phyloP scores from a whole-genome alignment of 2,329 filamentous ascomycete species.

The Fusarium sp. region DNA sequence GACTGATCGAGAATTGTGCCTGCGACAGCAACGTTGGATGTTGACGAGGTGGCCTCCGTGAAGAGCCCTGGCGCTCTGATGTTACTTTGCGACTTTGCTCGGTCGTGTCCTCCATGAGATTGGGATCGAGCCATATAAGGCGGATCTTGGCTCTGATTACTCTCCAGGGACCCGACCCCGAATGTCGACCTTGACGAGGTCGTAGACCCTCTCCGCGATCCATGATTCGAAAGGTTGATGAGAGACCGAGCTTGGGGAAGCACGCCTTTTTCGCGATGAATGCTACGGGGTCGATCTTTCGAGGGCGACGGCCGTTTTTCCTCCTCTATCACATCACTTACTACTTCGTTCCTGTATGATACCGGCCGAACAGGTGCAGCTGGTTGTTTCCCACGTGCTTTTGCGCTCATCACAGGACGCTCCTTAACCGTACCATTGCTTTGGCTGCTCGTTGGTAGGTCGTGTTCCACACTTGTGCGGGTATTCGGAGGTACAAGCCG shows the following conservation, averaged over 20 bases:
- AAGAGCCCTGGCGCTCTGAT: constrained; percentile 46
- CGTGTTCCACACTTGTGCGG: constrained; percentile 39
- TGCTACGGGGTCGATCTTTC: constrained; percentile 21
- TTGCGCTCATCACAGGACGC: constrained; percentile 52
- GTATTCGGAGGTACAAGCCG: constrained; percentile 44
- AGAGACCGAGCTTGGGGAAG: constrained; percentile 42
- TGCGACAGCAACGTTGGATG: constrained; percentile 55
- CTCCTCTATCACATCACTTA: constrained; percentile 16
- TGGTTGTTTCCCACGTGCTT: constrained; percentile 62
- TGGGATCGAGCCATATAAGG: constrained; percentile 49
- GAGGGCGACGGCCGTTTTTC: constrained; percentile 8
- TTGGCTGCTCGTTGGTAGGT: background rate
- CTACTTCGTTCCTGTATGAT: constrained; percentile 27
- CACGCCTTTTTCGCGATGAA: constrained; percentile 22
- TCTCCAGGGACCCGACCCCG: constrained; percentile 40
- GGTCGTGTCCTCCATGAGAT: constrained; percentile 48
- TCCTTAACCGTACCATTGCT: constrained; percentile 16
- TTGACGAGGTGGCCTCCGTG: constrained; percentile 53
- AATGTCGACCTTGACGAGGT: constrained; percentile 41
- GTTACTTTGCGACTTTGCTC: constrained; percentile 26
- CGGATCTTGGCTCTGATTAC: constrained; percentile 27
- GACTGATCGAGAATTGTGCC: constrained; percentile 59
- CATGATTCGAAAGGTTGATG: constrained; percentile 39
- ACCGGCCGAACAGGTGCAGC: constrained; percentile 36
- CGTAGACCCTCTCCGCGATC: constrained; percentile 36